Evolutionary conservation across 805 yeast genomes (phyloP).

Genomic region (Lachancea meyersii): DNA sequence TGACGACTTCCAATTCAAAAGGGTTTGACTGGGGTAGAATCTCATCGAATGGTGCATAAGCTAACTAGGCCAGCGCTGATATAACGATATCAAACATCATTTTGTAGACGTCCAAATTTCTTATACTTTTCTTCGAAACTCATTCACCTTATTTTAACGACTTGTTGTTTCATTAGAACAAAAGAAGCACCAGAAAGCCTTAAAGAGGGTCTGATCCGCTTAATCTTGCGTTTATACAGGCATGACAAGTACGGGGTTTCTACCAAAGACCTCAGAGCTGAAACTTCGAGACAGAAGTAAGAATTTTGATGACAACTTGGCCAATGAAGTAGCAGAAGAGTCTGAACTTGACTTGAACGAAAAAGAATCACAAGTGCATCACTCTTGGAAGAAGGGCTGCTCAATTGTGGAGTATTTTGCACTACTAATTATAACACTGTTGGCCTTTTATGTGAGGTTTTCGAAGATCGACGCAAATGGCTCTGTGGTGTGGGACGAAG

Average conservation of each 20-base stretch:
- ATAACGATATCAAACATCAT: too few species aligned
- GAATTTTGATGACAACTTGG: slow-evolving; percentile 3
- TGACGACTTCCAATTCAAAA: neutral
- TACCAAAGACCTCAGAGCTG: slow-evolving; percentile 11
- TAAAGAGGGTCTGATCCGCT: neutral
- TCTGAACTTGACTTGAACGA: neutral
- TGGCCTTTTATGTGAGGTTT: slow-evolving; percentile 70
- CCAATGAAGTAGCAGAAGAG: neutral
- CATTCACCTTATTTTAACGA: too few species aligned
- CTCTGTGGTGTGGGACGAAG: slow-evolving; percentile 94
- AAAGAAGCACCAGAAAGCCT: neutral
- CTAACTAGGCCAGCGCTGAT: too few species aligned
- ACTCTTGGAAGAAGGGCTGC: neutral
- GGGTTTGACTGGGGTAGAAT: too few species aligned
- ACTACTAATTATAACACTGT: slow-evolving; percentile 48
- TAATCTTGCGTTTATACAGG: neutral
- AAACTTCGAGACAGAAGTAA: slow-evolving; percentile 9
- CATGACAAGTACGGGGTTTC: slow-evolving; percentile 7
- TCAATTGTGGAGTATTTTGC: neutral
- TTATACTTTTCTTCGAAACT: too few species aligned
- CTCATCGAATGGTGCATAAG: too few species aligned
- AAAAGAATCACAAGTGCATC: slow-evolving; percentile 24
- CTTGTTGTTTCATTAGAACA: too few species aligned
- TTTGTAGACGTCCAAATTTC: too few species aligned
- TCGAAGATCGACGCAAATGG: slow-evolving; percentile 65